These are phyloP conservation scores for Smittium culicis DNA, from an alignment of 371 early-diverging fungal genomes.

Conservation along the genomic window DNA sequence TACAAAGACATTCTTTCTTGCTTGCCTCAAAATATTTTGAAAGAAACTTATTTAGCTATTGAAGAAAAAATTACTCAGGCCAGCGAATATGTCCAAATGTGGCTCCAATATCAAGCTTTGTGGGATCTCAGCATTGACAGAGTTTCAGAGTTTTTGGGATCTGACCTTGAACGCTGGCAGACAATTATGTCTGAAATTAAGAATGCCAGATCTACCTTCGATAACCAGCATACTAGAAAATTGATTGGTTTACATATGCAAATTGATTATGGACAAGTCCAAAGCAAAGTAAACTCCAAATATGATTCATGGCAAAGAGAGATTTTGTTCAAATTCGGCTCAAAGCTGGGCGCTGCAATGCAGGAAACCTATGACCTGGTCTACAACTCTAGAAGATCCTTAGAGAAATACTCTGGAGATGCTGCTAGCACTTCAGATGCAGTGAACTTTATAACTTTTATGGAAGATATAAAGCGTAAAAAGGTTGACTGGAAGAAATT, in stretches of 20 bases:
- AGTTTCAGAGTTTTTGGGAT: slow-evolving; percentile 73
- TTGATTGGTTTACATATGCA: slow-evolving; percentile 69
- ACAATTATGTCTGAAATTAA: slow-evolving; percentile 86
- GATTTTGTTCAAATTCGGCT: slow-evolving; percentile 80
- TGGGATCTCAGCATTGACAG: slow-evolving; percentile 89
- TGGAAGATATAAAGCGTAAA: slow-evolving; percentile 86
- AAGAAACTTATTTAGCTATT: slow-evolving; percentile 67
- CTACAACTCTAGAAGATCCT: slow-evolving; percentile 62
- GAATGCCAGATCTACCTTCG: slow-evolving; percentile 85
- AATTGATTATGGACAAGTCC: slow-evolving; percentile 93
- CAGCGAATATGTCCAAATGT: slow-evolving; percentile 72
- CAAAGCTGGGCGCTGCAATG: slow-evolving; percentile 69
- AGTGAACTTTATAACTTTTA: slow-evolving; percentile 87
- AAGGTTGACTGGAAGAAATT: slow-evolving; percentile 65
- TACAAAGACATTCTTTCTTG: slow-evolving; percentile 61
- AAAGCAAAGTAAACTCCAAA: slow-evolving; percentile 91
- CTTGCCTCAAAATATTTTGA: slow-evolving; percentile 50
- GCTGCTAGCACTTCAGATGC: slow-evolving; percentile 78
- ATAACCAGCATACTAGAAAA: slow-evolving; percentile 82
- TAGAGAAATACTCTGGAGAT: slow-evolving; percentile 81
- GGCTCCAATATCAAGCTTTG: slow-evolving; percentile 94
- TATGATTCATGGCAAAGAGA: slow-evolving; percentile 97
- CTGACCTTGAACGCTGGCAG: slow-evolving; percentile 85
- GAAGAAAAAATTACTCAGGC: slow-evolving; percentile 68
- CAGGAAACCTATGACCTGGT: slow-evolving; percentile 63